These are phyloP conservation scores for Prillingera fragicola DNA, from an alignment of 1,284 basidiomycete species.

Conservation along the genomic window DNA sequence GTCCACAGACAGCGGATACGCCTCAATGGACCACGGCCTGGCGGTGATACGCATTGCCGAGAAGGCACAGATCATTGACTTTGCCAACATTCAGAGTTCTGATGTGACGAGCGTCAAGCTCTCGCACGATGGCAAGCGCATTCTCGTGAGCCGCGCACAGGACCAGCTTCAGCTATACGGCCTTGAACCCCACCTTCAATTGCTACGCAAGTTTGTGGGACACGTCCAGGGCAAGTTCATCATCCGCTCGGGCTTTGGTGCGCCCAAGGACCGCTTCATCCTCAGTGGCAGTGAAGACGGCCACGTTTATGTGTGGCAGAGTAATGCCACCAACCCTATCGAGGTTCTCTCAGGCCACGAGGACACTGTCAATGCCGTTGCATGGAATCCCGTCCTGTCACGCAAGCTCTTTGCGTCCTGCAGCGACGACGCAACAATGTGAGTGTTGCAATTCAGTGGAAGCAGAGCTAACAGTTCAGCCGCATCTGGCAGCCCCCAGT, in stretches of 20 bases:
- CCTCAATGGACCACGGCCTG: conserved; percentile 39
- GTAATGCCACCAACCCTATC: conserved; percentile 71
- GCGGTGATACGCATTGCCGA: conserved; percentile 33
- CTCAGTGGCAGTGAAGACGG: conserved; percentile 93
- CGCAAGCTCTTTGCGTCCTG: conserved; percentile 88
- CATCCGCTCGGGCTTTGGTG: conserved; percentile 89
- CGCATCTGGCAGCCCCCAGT: conserved; percentile 17
- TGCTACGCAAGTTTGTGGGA: conserved; percentile 73
- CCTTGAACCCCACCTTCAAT: conserved; percentile 57
- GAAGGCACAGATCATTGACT: conserved; percentile 36
- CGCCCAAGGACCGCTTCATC: conserved; percentile 81
- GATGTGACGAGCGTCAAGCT: conserved; percentile 81
- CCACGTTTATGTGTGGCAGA: conserved; percentile 93
- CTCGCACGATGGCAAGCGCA: conserved; percentile 78
- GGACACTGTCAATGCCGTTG: conserved; percentile 89
- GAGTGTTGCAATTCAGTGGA: conserved; percentile 13
- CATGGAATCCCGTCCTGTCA: conserved; percentile 81
- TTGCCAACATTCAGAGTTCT: conserved; percentile 9
- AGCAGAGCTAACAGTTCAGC: conserved; percentile 2
- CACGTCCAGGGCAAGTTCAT: conserved; percentile 75
- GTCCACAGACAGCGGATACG: conserved; percentile 21
- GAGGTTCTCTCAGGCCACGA: conserved; percentile 77
- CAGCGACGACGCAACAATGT: conserved; percentile 75
- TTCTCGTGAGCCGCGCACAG: conserved; percentile 78
- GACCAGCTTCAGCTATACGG: conserved; percentile 87